Evolutionary conservation across 495 filamentous ascomycete genomes (phyloP).

Genomic region (Trichoderma erinaceum): DNA sequence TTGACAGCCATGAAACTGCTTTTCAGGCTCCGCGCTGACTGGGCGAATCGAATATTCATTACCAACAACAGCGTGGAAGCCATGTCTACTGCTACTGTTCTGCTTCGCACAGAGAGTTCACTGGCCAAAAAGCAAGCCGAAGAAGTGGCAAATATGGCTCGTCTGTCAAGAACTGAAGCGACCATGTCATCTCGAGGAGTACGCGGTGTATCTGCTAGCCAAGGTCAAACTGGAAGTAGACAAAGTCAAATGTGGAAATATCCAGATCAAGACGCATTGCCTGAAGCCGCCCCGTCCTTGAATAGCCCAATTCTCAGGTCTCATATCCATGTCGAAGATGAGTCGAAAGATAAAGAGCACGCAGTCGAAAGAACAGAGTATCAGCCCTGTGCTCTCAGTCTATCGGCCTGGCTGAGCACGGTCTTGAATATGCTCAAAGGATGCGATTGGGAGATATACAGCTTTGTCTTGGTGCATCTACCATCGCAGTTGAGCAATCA

Average conservation of each 20-base stretch:
- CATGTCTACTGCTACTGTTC: constrained; percentile 60
- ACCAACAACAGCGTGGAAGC: constrained; percentile 54
- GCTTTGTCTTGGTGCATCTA: constrained; percentile 81
- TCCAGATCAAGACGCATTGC: constrained; percentile 47
- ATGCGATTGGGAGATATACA: constrained; percentile 90
- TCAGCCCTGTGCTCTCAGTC: constrained; percentile 44
- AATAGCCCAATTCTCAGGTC: constrained; percentile 42
- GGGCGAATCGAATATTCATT: constrained; percentile 63
- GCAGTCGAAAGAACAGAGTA: constrained; percentile 18
- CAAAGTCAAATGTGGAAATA: constrained; percentile 43
- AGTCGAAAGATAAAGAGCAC: constrained; percentile 18
- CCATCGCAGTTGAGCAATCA: constrained; percentile 84
- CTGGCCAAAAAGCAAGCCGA: constrained; percentile 45
- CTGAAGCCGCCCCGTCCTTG: constrained; percentile 35
- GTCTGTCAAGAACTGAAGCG: constrained; percentile 33
- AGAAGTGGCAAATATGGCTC: constrained; percentile 38
- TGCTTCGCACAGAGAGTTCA: constrained; percentile 60
- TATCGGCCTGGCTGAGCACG: constrained; percentile 69
- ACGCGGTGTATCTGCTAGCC: constrained; percentile 43
- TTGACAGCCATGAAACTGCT: constrained; percentile 77
- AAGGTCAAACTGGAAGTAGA: constrained; percentile 35
- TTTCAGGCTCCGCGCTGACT: constrained; percentile 78
- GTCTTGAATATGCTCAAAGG: constrained; percentile 68
- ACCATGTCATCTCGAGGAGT: constrained; percentile 30
- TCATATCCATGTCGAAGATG: constrained; percentile 13